phyloP scores from a whole-genome alignment of 306 rosid species.

The Fagus sylvatica region DNA sequence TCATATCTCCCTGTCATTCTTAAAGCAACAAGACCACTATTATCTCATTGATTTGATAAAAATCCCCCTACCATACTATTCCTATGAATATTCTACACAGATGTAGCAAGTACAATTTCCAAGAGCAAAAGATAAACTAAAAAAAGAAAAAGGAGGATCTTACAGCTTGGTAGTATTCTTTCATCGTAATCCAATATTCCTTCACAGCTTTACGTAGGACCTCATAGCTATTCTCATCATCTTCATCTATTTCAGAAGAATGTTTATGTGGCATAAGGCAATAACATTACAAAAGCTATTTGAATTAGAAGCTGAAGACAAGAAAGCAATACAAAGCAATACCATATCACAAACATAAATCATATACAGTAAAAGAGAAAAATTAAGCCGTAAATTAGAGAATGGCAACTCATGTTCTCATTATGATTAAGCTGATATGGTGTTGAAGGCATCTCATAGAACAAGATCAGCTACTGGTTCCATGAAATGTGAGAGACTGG shows the following conservation, averaged over 20 bases:
- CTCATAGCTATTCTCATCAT: slow-evolving; percentile 36
- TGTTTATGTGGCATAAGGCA: background rate
- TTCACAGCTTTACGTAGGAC: slow-evolving; percentile 32
- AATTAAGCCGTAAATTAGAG: background rate
- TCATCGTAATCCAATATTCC: slow-evolving; percentile 45
- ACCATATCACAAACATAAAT: background rate
- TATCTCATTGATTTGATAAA: background rate
- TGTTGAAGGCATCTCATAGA: background rate
- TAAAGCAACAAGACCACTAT: background rate
- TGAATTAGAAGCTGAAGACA: background rate
- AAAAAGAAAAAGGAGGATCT: slow-evolving; percentile 22
- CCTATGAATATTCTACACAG: background rate
- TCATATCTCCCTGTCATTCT: slow-evolving; percentile 1
- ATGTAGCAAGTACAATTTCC: background rate
- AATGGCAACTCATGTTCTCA: background rate
- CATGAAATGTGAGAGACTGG: background rate
- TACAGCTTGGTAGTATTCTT: slow-evolving; percentile 41
- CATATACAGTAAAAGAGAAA: background rate
- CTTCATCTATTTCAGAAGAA: slow-evolving; percentile 25
- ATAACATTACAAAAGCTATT: slow-evolving; percentile 1
- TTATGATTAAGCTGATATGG: background rate
- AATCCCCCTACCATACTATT: background rate
- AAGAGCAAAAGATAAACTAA: background rate
- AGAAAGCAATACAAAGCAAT: background rate
- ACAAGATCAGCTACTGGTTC: background rate